Conservation (phyloP, 2,329 filamentous ascomycete genomes). For the Claviceps fusiformis region DNA sequence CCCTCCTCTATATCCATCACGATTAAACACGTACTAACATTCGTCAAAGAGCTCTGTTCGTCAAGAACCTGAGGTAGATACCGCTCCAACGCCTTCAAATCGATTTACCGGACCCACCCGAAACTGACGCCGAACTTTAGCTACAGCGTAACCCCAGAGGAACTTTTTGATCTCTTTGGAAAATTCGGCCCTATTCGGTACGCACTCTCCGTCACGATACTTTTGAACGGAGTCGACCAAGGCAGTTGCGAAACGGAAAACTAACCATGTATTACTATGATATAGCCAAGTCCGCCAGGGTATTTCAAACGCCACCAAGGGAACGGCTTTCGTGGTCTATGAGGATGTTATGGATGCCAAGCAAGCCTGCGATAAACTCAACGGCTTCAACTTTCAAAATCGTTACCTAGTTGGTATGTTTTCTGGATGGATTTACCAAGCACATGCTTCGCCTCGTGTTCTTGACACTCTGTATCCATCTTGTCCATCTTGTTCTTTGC, state of each 20-base stretch:
- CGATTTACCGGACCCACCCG: neutral
- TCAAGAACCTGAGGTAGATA: constrained; percentile 90
- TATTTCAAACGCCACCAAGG: constrained; percentile 93
- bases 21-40: constrained; percentile 18
- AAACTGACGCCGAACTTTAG: constrained; percentile 33
- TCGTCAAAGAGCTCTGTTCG: constrained; percentile 79
- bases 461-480: neutral
- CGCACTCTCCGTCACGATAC: constrained; percentile 18
- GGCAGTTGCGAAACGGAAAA: constrained; percentile 1
- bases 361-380: constrained; percentile 97
- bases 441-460: constrained; percentile 3
- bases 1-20: neutral
- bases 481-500: neutral
- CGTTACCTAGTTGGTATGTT: constrained; percentile 88
- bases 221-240: neutral
- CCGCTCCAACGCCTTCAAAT: neutral
- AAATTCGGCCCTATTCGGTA: constrained; percentile 95
- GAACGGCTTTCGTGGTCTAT: constrained; percentile 97
- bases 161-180: constrained; percentile 96
- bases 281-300: constrained; percentile 92
- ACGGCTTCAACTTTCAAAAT: constrained; percentile 99
- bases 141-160: constrained; percentile 97
- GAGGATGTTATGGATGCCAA: constrained; percentile 99
- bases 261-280: constrained; percentile 5
- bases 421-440: neutral